Percentiles rank a stretch among this genome's conserved stretches.
Conservation (phyloP, 176 grass and related monocot species). For the Oryza nivara region DNA sequence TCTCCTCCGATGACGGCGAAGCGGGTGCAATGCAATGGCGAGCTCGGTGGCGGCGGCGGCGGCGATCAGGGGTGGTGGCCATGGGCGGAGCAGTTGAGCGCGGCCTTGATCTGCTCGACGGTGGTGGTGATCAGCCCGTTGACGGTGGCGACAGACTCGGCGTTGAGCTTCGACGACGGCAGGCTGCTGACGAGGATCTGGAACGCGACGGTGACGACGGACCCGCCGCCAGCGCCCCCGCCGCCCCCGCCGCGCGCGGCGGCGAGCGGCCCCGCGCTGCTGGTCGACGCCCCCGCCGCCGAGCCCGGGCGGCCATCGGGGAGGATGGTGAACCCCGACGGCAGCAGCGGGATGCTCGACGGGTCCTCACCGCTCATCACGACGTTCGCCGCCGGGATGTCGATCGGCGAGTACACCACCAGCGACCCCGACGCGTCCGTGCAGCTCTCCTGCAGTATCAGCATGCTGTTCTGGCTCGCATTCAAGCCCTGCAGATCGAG, state of each 20-base stretch:
- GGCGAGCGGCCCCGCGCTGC: constrained; percentile 24
- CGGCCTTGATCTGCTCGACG: constrained; percentile 79
- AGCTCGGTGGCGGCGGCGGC: neutral
- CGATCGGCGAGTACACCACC: constrained; percentile 79
- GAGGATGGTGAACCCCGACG: constrained; percentile 72
- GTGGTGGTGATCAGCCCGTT: constrained; percentile 81
- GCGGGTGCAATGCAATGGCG: neutral
- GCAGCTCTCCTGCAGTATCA: constrained; percentile 97
- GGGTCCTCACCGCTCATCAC: constrained; percentile 95
- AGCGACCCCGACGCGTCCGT: constrained; percentile 75
- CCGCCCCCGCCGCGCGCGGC: neutral
- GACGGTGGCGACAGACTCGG: constrained; percentile 84
- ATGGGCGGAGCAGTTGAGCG: constrained; percentile 65
- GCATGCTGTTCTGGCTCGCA: constrained; percentile 72
- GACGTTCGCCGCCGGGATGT: constrained; percentile 72
- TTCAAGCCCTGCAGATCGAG: constrained; percentile 49
- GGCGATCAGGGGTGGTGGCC: constrained; percentile 21
- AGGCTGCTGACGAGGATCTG: constrained; percentile 88
- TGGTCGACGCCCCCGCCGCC: constrained; percentile 45
- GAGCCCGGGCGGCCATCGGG: constrained; percentile 42
- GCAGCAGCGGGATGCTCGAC: constrained; percentile 68
- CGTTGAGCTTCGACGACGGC: constrained; percentile 77
- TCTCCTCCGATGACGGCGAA: neutral
- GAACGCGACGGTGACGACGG: constrained; percentile 75
- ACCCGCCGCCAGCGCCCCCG: constrained; percentile 36